A percentile compares a stretch with the other conserved stretches of the same genome.
phyloP scores from a whole-genome alignment of 345 rosid species.

The Trapa bicornis region DNA sequence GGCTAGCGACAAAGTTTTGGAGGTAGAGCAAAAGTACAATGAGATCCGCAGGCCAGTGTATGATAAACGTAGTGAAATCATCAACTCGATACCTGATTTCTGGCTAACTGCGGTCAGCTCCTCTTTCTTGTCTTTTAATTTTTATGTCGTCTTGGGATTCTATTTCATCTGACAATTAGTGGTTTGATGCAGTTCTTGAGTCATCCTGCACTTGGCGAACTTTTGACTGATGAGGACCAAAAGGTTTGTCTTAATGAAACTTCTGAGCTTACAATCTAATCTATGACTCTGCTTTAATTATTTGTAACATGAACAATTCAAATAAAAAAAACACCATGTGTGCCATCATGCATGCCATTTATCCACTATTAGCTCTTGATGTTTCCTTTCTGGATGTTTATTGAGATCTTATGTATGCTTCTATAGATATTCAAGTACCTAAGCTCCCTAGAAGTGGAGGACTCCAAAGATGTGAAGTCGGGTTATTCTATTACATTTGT shows the following conservation, averaged over 20 bases:
- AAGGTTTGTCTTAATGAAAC: slow-evolving; percentile 37
- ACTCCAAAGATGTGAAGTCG: slow-evolving; percentile 77
- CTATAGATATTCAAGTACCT: slow-evolving; percentile 62
- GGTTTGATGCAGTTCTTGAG: slow-evolving; percentile 52
- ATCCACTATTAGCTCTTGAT: background rate
- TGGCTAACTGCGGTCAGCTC: slow-evolving; percentile 85
- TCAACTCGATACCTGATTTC: slow-evolving; percentile 77
- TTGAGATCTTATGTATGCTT: slow-evolving; percentile 1
- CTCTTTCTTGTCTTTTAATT: slow-evolving; percentile 2
- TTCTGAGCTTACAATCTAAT: too few species aligned
- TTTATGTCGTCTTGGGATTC: background rate
- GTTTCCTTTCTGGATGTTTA: background rate
- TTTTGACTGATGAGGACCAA: slow-evolving; percentile 80
- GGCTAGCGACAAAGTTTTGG: slow-evolving; percentile 87
- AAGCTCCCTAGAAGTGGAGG: slow-evolving; percentile 72
- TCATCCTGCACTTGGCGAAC: slow-evolving; percentile 77
- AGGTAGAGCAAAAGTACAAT: slow-evolving; percentile 84
- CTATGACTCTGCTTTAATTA: too few species aligned
- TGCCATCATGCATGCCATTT: too few species aligned
- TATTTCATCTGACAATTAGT: background rate
- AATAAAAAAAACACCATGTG: too few species aligned
- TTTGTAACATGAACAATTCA: too few species aligned
- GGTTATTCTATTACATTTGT: slow-evolving; percentile 85
- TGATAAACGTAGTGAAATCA: slow-evolving; percentile 64
- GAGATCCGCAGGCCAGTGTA: slow-evolving; percentile 78